Conservation (phyloP, 2,329 filamentous ascomycete species). For the Colletotrichum sansevieriae region DNA sequence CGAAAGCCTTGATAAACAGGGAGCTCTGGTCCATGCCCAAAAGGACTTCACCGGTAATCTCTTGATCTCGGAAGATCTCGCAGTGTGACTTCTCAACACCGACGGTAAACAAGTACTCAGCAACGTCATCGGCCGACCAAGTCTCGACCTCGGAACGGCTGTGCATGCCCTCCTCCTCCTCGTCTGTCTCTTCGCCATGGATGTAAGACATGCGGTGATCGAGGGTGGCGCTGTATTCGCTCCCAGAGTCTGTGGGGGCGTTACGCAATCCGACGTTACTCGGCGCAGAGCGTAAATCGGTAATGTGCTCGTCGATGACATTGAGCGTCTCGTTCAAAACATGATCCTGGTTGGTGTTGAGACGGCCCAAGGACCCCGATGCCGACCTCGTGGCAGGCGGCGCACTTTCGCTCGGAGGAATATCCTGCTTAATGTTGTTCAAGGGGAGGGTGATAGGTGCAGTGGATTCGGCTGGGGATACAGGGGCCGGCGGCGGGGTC, state of each 20-base stretch:
- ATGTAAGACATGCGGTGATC: constrained; percentile 89
- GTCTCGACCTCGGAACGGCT: constrained; percentile 78
- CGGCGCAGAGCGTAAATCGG: constrained; percentile 76
- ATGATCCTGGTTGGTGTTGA: constrained; percentile 68
- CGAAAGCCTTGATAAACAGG: constrained; percentile 94
- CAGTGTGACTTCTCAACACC: constrained; percentile 93
- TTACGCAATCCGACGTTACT: constrained; percentile 65
- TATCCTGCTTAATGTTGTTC: constrained; percentile 55
- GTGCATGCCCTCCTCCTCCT: constrained; percentile 83
- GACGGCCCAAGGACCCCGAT: constrained; percentile 48
- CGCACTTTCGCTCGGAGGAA: constrained; percentile 47
- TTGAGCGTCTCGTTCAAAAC: constrained; percentile 95
- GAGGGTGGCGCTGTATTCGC: constrained; percentile 87
- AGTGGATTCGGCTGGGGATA: constrained; percentile 49
- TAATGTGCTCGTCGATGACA: constrained; percentile 97
- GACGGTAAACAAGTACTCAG: constrained; percentile 86
- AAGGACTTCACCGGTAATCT: constrained; percentile 93
- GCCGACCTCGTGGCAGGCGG: constrained; percentile 52
- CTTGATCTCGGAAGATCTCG: constrained; percentile 93
- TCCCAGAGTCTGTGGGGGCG: constrained; percentile 80
- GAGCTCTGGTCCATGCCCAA: constrained; percentile 96
- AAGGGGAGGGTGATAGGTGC: constrained; percentile 56
- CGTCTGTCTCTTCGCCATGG: constrained; percentile 93
- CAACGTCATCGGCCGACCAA: constrained; percentile 87
- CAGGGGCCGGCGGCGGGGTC: constrained; percentile 41